Evolutionary conservation across 768 basidiomycete genomes (phyloP), one percentile per base, ranked within the genome.

Genomic region (Termitomyces sp.): DNA sequence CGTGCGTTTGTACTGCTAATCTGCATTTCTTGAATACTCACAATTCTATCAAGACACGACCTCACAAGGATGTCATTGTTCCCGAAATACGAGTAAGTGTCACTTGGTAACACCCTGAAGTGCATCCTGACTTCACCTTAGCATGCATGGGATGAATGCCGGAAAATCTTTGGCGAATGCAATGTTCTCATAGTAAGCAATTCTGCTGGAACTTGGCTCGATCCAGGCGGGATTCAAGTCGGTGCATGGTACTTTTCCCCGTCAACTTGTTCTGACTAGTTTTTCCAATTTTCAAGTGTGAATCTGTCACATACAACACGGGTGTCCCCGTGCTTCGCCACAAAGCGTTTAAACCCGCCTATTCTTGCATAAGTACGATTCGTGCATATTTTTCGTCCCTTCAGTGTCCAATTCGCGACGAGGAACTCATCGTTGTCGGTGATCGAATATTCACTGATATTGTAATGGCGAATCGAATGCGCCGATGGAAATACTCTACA

Each of bases 371-470:
- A 24, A 59, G 70, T 10, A 74, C 79, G n/a, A 83, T 96, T 51
- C 80, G 82, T 9, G 65, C 69, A 42, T 94, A 97, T 74, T 97
- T 98, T 65, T 71, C 76, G 26, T 80, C 84, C 30, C 77, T 83
- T 28, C 70, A 64, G 8, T 63, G 65, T n/a, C 83, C 86, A 19
- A 64, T 91, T 42, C 68, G 72, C 28, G 80, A 84, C 59, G 72
- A 84, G 24, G 81, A 87, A 55, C 73, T 97, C 42, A 72, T 98
- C 54, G 70, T 98, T 38, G 85, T 99, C 12, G 96, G 96, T 0
- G 96, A 99, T 72, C 81, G 96, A 11, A 71, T 98, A 50, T 88
- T 97, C 63, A 99, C 96, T 0, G 96, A 99, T 66, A 72, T 94
- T 17, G 80, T 98, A 51, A 75, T 98, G 69, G 87, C 92, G 9